These are phyloP conservation scores for Rhizoclosmatium globosum DNA, from an alignment of 192 early-diverging fungal genomes.

Conservation along the genomic window DNA sequence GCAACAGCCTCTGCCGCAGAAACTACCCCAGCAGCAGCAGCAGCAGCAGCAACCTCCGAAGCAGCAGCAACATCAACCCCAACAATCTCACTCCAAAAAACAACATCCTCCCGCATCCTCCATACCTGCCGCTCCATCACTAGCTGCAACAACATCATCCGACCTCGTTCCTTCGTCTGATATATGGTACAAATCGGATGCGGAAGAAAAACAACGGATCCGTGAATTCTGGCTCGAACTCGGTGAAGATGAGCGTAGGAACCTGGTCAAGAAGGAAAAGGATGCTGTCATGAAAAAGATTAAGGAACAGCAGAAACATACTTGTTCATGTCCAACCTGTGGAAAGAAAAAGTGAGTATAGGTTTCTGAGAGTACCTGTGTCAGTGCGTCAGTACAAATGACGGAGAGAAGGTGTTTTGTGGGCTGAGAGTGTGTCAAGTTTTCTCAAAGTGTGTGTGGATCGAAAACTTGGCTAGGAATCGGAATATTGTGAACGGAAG, in stretches of 20 bases:
- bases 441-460: too few species aligned
- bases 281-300: slow-evolving; percentile 88
- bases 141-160: background rate
- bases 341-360: slow-evolving; percentile 75
- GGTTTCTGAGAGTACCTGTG: background rate
- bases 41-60: background rate
- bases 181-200: slow-evolving; percentile 75
- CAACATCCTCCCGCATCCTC: background rate
- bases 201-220: slow-evolving; percentile 80
- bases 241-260: slow-evolving; percentile 79
- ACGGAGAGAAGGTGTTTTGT: too few species aligned
- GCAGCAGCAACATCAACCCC: slow-evolving; percentile 8
- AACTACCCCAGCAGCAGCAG: background rate
- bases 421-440: too few species aligned
- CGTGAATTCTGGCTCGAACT: slow-evolving; percentile 87
- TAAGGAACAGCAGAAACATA: slow-evolving; percentile 88
- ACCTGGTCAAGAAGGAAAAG: slow-evolving; percentile 84
- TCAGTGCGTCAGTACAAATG: too few species aligned
- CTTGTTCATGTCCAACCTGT: slow-evolving; percentile 85
- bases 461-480: too few species aligned
- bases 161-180: slow-evolving; percentile 17
- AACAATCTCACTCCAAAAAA: background rate
- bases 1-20: background rate
- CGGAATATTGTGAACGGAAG: too few species aligned
- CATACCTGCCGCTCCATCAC: background rate